Conservation (phyloP, 805 yeast species). For the Zygosaccharomyces rouxii region DNA sequence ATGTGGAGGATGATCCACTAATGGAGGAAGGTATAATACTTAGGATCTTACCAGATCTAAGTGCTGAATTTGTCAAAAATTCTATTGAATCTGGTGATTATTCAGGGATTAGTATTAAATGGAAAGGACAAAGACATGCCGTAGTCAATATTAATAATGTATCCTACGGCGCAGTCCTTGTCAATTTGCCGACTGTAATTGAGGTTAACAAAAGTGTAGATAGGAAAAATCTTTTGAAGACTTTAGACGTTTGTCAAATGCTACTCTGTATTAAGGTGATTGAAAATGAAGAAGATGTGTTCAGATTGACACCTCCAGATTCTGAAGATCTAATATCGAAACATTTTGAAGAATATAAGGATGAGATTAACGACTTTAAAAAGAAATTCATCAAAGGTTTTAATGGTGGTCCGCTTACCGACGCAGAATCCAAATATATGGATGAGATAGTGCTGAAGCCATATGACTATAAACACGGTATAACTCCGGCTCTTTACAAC, state of each 20-base stretch:
- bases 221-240: constrained; percentile 75
- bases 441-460: constrained; percentile 24
- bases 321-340: constrained; percentile 38
- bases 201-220: constrained; percentile 89
- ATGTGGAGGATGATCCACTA: constrained; percentile 89
- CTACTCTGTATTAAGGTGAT: constrained; percentile 63
- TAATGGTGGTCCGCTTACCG: constrained; percentile 28
- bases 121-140: constrained; percentile 80
- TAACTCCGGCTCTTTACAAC: constrained; percentile 74
- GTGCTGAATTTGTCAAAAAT: constrained; percentile 59
- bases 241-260: constrained; percentile 83
- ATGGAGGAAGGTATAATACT: constrained; percentile 81
- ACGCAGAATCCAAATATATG: constrained; percentile 25
- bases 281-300: constrained; percentile 45
- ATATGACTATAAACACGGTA: constrained; percentile 62
- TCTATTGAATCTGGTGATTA: constrained; percentile 78
- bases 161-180: constrained; percentile 73
- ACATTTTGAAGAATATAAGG: constrained; percentile 29
- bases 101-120: constrained; percentile 65
- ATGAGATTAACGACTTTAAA: constrained; percentile 27
- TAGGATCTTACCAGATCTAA: constrained; percentile 56
- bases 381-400: constrained; percentile 23
- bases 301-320: constrained; percentile 39
- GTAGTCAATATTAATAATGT: constrained; percentile 65
- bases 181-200: constrained; percentile 84